A percentile compares a stretch with the other conserved stretches of the same genome.
These are phyloP conservation scores for Daldinia decipiens DNA, from an alignment of 495 filamentous ascomycete genomes.

Conservation along the genomic window DNA sequence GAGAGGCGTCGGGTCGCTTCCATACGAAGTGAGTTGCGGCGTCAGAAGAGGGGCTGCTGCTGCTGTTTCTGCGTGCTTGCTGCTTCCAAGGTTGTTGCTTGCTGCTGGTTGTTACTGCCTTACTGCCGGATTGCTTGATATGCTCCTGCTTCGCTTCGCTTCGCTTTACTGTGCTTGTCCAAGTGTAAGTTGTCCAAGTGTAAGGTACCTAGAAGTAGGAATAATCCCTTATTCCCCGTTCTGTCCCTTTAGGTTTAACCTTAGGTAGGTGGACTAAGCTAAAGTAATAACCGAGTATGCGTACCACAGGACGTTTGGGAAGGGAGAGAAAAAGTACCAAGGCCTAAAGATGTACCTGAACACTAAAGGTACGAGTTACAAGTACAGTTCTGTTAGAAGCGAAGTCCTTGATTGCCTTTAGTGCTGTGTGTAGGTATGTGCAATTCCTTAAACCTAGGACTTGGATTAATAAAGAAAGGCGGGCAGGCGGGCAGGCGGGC, in stretches of 20 bases:
- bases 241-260: slow-evolving; percentile 11
- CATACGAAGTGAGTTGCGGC: slow-evolving; percentile 9
- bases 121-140: background rate
- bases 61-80: background rate
- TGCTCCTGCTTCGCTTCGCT: slow-evolving; percentile 4
- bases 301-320: slow-evolving; percentile 7
- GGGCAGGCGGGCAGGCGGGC: slow-evolving; percentile 1
- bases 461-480: slow-evolving; percentile 42
- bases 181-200: background rate
- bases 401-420: slow-evolving; percentile 1
- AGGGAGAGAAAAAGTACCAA: background rate
- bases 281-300: slow-evolving; percentile 1
- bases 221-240: slow-evolving; percentile 24
- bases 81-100: background rate
- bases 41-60: slow-evolving; percentile 7
- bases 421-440: slow-evolving; percentile 3
- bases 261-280: background rate
- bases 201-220: slow-evolving; percentile 2
- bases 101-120: background rate
- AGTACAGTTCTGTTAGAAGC: background rate
- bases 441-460: slow-evolving; percentile 37
- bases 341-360: slow-evolving; percentile 1
- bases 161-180: background rate
- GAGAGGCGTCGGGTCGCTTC: slow-evolving; percentile 11
- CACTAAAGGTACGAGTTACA: slow-evolving; percentile 3